Conservation (phyloP, 129 eudicot species). For the Arctium lappa region DNA sequence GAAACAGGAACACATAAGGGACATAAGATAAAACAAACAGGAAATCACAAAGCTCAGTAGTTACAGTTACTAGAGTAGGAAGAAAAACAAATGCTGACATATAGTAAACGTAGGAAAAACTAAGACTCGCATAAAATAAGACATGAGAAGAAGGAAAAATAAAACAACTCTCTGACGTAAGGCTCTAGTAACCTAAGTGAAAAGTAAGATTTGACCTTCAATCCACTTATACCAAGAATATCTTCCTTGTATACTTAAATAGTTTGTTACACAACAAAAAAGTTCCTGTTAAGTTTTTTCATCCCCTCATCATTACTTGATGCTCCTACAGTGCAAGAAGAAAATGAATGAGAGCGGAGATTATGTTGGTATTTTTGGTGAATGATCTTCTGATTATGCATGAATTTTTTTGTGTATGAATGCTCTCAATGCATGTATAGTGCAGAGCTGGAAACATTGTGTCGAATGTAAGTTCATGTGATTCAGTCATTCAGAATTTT, state of each 20-base stretch:
- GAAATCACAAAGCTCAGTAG: too few species aligned
- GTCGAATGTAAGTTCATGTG: background rate
- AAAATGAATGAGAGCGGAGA: background rate
- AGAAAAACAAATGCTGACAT: too few species aligned
- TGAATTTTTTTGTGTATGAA: background rate
- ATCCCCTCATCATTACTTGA: background rate
- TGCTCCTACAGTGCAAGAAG: background rate
- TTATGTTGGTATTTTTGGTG: background rate
- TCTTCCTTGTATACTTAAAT: background rate
- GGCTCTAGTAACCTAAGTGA: background rate
- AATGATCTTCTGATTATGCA: too few species aligned
- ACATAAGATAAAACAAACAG: too few species aligned
- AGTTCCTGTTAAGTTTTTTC: background rate
- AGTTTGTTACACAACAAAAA: background rate
- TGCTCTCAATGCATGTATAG: background rate
- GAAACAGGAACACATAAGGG: too few species aligned
- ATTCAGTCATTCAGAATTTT: background rate
- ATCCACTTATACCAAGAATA: background rate
- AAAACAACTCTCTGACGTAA: too few species aligned
- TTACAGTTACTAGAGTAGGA: too few species aligned
- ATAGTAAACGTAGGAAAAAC: too few species aligned
- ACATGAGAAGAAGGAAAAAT: too few species aligned
- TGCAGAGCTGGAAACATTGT: background rate
- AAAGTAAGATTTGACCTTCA: background rate
- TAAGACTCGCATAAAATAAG: too few species aligned